phyloP scores from a whole-genome alignment of 192 early-diverging fungal genomes.

The Gamsiella multidivaricata region DNA sequence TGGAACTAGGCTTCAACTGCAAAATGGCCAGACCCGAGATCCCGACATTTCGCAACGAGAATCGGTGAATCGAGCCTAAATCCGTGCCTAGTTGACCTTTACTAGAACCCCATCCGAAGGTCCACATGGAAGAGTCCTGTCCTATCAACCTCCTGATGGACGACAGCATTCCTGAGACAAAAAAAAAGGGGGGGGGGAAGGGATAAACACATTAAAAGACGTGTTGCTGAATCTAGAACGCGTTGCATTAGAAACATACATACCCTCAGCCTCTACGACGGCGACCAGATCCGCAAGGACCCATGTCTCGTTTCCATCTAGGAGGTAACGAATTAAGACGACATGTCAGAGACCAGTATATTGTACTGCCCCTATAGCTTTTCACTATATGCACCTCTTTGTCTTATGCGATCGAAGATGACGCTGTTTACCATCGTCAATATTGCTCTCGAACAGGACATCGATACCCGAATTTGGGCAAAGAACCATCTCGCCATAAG shows the following conservation, averaged over 20 bases:
- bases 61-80: conserved; percentile 43
- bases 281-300: conserved; percentile 31
- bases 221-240: too few species aligned
- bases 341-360: too few species aligned
- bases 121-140: conserved; percentile 39
- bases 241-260: too few species aligned
- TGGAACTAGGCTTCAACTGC: conserved; percentile 10
- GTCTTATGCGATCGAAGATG: neutral
- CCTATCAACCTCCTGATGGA: conserved; percentile 38
- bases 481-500: conserved; percentile 50
- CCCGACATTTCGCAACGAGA: conserved; percentile 46
- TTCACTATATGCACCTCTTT: too few species aligned
- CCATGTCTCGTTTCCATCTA: conserved; percentile 48
- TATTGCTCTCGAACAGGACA: conserved; percentile 46
- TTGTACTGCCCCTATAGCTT: too few species aligned
- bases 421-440: conserved; percentile 40
- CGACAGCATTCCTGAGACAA: conserved; percentile 35
- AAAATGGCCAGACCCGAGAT: conserved; percentile 46
- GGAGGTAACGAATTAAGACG: neutral
- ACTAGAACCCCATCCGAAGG: conserved; percentile 41
- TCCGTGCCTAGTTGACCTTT: conserved; percentile 47
- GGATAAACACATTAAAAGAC: neutral
- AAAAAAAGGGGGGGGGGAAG: too few species aligned
- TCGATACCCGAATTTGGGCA: conserved; percentile 42
- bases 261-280: conserved; percentile 49